phyloP scores from a whole-genome alignment of 1,284 basidiomycete genomes.

The Marasmius fiardii region DNA sequence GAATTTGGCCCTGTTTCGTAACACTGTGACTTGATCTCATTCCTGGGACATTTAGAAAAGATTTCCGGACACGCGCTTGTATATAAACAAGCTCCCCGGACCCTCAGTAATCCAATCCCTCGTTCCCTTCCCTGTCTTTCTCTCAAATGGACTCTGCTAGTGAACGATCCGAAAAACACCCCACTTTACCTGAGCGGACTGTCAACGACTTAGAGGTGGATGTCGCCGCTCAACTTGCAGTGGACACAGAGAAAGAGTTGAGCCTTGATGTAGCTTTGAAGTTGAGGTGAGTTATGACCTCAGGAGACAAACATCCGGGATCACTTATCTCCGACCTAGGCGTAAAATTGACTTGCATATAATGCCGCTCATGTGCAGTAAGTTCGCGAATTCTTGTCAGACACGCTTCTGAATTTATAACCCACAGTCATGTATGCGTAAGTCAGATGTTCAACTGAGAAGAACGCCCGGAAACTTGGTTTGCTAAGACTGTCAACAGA shows the following conservation, averaged over 20 bases:
- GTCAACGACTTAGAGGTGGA: conserved; percentile 37
- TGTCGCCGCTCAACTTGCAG: conserved; percentile 38
- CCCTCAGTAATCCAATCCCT: conserved; percentile 6
- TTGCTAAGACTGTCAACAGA: conserved; percentile 27
- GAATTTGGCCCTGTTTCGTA: neutral
- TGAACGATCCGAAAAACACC: conserved; percentile 29
- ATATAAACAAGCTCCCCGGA: conserved; percentile 8
- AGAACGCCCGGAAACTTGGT: neutral
- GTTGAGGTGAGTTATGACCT: conserved; percentile 29
- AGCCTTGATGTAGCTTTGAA: conserved; percentile 37
- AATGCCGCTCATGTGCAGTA: conserved; percentile 78
- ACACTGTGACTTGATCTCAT: neutral
- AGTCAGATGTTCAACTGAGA: conserved; percentile 24
- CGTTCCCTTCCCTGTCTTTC: conserved; percentile 1
- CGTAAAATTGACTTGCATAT: conserved; percentile 71
- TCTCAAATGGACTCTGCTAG: conserved; percentile 33
- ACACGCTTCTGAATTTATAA: neutral
- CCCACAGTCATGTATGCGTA: conserved; percentile 53
- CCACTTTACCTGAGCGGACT: conserved; percentile 16
- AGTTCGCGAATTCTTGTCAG: conserved; percentile 26
- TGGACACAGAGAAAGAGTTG: conserved; percentile 32
- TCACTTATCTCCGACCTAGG: conserved; percentile 28
- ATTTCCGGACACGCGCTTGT: neutral
- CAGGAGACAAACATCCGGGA: neutral
- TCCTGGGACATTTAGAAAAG: neutral